phyloP scores from a whole-genome alignment of 805 yeast species.

The Zygosaccharomyces bailii region DNA sequence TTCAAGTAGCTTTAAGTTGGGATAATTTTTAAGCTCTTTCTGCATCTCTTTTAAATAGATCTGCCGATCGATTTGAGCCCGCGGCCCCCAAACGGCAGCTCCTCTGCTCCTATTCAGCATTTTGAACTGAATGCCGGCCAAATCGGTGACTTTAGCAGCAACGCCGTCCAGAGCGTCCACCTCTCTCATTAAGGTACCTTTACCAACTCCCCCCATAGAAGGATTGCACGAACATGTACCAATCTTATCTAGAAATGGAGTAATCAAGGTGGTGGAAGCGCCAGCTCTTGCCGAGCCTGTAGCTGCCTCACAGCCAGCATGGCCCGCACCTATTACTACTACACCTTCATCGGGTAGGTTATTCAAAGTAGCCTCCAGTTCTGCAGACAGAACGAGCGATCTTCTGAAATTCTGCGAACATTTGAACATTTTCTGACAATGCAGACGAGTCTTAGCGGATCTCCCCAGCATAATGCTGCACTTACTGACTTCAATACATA shows the following conservation, averaged over 20 bases:
- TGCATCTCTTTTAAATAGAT: conserved; percentile 82
- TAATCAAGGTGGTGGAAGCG: conserved; percentile 50
- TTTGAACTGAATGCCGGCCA: conserved; percentile 89
- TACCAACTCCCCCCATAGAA: conserved; percentile 97
- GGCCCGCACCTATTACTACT: conserved; percentile 94
- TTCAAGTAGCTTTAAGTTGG: conserved; percentile 51
- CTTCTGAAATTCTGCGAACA: conserved; percentile 6
- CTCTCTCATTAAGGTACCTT: conserved; percentile 87
- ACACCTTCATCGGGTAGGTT: conserved; percentile 40
- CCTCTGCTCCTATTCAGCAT: conserved; percentile 84
- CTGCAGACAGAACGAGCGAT: conserved; percentile 15
- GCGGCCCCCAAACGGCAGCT: conserved; percentile 95
- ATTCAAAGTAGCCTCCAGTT: conserved; percentile 11
- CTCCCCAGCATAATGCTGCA: background rate
- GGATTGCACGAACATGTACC: conserved; percentile 98
- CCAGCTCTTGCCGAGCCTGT: conserved; percentile 89
- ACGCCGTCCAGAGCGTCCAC: conserved; percentile 97
- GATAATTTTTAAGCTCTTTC: conserved; percentile 49
- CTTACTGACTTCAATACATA: background rate
- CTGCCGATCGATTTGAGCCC: conserved; percentile 91
- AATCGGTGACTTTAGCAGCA: conserved; percentile 79
- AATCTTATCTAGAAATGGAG: conserved; percentile 70
- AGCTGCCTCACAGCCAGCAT: conserved; percentile 98
- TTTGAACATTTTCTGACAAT: background rate
- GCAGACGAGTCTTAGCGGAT: background rate